Base-by-base conservation (phyloP, 306 rosid genomes). In the Vigna mungo region DNA sequence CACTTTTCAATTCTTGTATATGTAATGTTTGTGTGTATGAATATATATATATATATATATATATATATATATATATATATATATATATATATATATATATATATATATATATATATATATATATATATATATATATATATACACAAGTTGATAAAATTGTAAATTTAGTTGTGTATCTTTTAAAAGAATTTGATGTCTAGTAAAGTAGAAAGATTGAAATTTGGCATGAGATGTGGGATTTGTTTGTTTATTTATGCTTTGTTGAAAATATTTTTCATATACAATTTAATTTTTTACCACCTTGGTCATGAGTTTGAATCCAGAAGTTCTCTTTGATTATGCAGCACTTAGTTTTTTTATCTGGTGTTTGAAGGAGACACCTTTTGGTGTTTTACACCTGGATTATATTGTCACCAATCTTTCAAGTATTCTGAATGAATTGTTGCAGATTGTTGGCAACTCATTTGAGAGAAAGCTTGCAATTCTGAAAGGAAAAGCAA, bases 391-490 rank as follows among this genome's bases (percentile, higher is more conserved):
- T 63, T 27, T 34, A 37, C 52, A 72, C n/a, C 49, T 13, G 17
- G 62, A 52, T 60, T 68, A 37, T 78, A 25, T 56, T 59, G 54
- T 72, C 65, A 41, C 25, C 34, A 32, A 66, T 66, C 71, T 66
- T 41, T 46, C 7, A 61, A 72, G 66, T 54, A 30, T 64, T 69
- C 74, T 36, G 44, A 72, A 64, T 80, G 51, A 82, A 60, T 44
- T 75, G 75, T 58, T 85, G 87, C 82, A 94, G 98, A 85, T 90
- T 89, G 85, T 84, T 56, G 98, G 98, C 23, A 94, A 94, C 76
- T 94, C 98, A 32, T 94, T 94, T 84, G 98, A 94, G 83, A 82
- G 96, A 81, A 94, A 92, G 88, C 98, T 94, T 76, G 93, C 97
- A 55, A 83, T 86, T 86, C 85, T 94, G 74, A 92, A 89, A 73